Evolutionary conservation across 768 basidiomycete species (phyloP).

Genomic region (Cystobasidium ongulense): DNA sequence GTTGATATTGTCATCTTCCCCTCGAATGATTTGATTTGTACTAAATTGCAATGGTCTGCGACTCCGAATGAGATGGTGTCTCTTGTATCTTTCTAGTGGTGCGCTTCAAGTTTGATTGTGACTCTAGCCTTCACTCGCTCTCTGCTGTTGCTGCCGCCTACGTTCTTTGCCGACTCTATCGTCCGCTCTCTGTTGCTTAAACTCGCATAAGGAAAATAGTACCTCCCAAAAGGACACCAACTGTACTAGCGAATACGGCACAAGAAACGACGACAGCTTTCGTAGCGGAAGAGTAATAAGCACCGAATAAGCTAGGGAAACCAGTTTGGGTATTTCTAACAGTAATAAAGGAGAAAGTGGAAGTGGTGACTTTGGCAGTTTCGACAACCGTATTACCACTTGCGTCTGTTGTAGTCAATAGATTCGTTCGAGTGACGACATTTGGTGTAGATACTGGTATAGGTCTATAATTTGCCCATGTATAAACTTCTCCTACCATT

Average conservation of each 20-base stretch:
- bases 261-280: slow-evolving; percentile 7
- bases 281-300: neutral
- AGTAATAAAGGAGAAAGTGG: slow-evolving; percentile 31
- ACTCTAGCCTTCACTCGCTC: too few species aligned
- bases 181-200: neutral
- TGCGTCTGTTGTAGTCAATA: slow-evolving; percentile 21
- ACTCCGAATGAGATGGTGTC: too few species aligned
- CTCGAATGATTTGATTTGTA: too few species aligned
- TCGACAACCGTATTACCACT: neutral
- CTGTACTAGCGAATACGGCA: slow-evolving; percentile 14
- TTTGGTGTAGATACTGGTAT: slow-evolving; percentile 21
- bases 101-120: too few species aligned
- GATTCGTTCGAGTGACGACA: slow-evolving; percentile 12
- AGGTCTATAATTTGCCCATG: slow-evolving; percentile 33
- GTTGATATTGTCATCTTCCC: too few species aligned
- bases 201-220: slow-evolving; percentile 21
- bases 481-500: slow-evolving; percentile 35
- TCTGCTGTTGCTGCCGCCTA: too few species aligned
- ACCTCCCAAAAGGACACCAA: neutral
- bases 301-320: slow-evolving; percentile 30
- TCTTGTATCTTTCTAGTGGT: too few species aligned
- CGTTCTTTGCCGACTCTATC: neutral
- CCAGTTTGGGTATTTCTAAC: slow-evolving; percentile 26
- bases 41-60: too few species aligned
- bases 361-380: slow-evolving; percentile 5